Evolutionary conservation across 805 yeast species (phyloP), one percentile per base, ranked within the genome.

Genomic region (Tetrapisispora taiwanensis): DNA sequence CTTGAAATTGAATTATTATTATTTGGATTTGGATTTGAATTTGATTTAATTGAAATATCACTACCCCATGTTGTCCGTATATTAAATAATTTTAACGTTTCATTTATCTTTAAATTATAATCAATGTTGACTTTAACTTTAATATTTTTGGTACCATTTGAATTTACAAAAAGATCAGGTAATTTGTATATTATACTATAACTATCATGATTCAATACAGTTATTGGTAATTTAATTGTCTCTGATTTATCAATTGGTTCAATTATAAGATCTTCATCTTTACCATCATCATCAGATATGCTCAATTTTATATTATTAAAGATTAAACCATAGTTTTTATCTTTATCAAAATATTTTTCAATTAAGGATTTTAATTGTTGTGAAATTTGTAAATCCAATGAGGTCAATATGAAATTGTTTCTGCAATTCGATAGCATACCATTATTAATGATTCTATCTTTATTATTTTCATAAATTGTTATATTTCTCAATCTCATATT

Each of bases 321-420:
- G 4, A 38, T 30, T 20, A 38, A 30, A 10, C 34, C 34, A 32
- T 24, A 31, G 13, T 38, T 28, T 40, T 39, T n/a, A 14, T 36
- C 20, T 10, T 26, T 46, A 28, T 28, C 20, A 20, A n/a, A 32
- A 41, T 40, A 50, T 30, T 39, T 45, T 7, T 51, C 49, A 30
- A 43, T 43, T 35, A 58, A 41, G 45, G 52, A 54, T 13, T 45
- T 28, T 12, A 54, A 47, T 30, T 59, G 52, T 38, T 55, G 57
- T 3, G 63, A 57, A 3, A 57, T 51, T 45, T 62, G 67, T 37
- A 62, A 51, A 42, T 62, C 67, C 30, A 62, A 46, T 6, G 66
- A 61, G 4, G 66, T 59, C 22, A 57, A 41, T 24, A 60, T 54
- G 30, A 49, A 46, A 30, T 54, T 50, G 7, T 50, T 41, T 30